A percentile compares a stretch with the other conserved stretches of the same genome.
phyloP scores from a whole-genome alignment of 176 grass and related monocot genomes.

The Hordeum vulgare region DNA sequence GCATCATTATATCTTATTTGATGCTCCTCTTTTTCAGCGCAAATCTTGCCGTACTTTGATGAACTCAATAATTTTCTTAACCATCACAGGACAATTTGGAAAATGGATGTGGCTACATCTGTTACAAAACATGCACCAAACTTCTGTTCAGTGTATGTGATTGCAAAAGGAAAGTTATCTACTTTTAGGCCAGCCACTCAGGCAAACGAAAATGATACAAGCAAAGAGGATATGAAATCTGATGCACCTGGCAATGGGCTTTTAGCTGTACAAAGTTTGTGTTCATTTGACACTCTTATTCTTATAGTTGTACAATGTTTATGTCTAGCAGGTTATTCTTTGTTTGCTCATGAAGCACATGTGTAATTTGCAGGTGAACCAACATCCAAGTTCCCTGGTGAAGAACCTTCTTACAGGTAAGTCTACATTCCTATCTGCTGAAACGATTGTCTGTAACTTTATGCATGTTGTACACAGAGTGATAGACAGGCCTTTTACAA shows the following conservation, averaged over 20 bases:
- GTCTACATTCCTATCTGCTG: background rate
- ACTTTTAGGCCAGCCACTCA: conserved; percentile 51
- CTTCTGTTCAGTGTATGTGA: conserved; percentile 68
- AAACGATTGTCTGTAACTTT: background rate
- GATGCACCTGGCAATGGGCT: conserved; percentile 10
- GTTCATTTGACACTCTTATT: background rate
- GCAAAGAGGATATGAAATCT: conserved; percentile 17
- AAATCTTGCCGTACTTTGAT: background rate
- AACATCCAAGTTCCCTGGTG: background rate
- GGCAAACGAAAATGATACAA: conserved; percentile 25
- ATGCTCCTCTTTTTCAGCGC: background rate
- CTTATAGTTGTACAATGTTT: background rate
- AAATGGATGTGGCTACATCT: conserved; percentile 61
- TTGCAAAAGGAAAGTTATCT: conserved; percentile 78
- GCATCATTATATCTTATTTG: background rate
- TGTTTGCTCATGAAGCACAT: background rate
- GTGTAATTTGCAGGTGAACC: conserved; percentile 46
- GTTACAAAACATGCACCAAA: conserved; percentile 50
- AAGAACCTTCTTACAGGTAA: conserved; percentile 27
- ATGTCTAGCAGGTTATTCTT: background rate
- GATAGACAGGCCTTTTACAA: background rate
- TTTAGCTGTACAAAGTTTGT: conserved; percentile 41
- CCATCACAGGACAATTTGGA: conserved; percentile 51
- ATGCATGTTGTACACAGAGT: background rate
- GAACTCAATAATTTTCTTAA: conserved; percentile 8